Base-by-base conservation (phyloP, 768 basidiomycete species). In the Leccinum arenicola region DNA sequence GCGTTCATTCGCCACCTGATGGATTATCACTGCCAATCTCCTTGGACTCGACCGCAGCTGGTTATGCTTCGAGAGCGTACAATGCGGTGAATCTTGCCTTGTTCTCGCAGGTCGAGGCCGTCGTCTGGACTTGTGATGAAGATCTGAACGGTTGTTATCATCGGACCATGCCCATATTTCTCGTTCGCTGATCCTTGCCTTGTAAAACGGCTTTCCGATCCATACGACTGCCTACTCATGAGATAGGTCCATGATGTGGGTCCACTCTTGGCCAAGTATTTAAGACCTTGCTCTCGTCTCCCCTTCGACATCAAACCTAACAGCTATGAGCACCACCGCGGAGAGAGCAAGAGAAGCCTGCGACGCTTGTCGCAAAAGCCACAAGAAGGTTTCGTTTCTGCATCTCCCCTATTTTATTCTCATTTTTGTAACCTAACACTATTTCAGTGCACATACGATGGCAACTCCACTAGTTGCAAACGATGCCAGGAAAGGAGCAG, bases 331-430 rank as follows among this genome's bases (percentile, higher is more conserved):
- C 62, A 40, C 9, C 25, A 29, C 43, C 8, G 1, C 60, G 43
- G 63, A 65, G 33, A 71, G 70, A 67, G 70, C 69, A 12, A 68
- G 55, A 56, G 65, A 63, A 43, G 69, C 69, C n/a, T 70, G 69
- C 60, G 56, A 58, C 0, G 33, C 63, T 47, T 70, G 69, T 47
- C 69, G 68, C 29, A 61, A 19, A 43, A 70, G 66, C 14, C 69
- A 70, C 55, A 70, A 70, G 52, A 69, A 51, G 63, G 69, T 71
- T n/a, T 27, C 15, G 48, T 53, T 4, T 8, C 27, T n/a, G 3
- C 9, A 36, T 9, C 50, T 12, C 6, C 36, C 27, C 29, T 25
- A 14, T 50, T 50, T 35, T 35, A 35, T 11, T 35, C 3, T 10
- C 4, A 10, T 8, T 50, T 15, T 48, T 35, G 38, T 9, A 47